Conservation (phyloP, 2,329 filamentous ascomycete species). For the Hymenoscyphus scutula region DNA sequence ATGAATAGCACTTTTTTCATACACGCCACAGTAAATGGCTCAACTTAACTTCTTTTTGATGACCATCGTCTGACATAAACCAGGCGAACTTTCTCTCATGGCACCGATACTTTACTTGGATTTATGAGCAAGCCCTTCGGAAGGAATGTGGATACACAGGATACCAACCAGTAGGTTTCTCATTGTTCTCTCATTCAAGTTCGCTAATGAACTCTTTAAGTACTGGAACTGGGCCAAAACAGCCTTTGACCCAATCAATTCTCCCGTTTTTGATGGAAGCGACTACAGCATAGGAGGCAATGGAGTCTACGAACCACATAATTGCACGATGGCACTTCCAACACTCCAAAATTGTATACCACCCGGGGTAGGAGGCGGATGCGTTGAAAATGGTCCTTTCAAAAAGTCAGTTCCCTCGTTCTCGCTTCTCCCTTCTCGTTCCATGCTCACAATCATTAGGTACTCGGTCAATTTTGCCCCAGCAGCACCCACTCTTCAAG, state of each 20-base stretch:
- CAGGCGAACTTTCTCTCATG: slow-evolving; percentile 39
- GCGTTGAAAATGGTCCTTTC: slow-evolving; percentile 46
- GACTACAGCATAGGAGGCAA: slow-evolving; percentile 44
- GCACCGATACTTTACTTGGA: slow-evolving; percentile 42
- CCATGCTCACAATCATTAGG: slow-evolving; percentile 19
- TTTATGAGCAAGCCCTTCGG: slow-evolving; percentile 41
- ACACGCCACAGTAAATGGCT: slow-evolving; percentile 9
- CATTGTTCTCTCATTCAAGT: neutral
- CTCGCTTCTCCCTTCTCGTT: neutral
- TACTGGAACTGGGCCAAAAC: slow-evolving; percentile 42
- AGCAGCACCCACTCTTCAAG: slow-evolving; percentile 9
- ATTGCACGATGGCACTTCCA: neutral
- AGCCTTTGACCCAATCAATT: slow-evolving; percentile 45
- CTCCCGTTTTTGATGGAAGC: slow-evolving; percentile 53
- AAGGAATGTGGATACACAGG: slow-evolving; percentile 43
- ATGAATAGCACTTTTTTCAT: slow-evolving; percentile 31
- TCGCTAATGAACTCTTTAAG: slow-evolving; percentile 42
- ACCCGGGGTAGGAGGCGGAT: slow-evolving; percentile 53
- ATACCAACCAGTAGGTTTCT: slow-evolving; percentile 29
- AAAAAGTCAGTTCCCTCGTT: neutral
- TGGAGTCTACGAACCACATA: slow-evolving; percentile 36
- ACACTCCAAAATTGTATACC: slow-evolving; percentile 29
- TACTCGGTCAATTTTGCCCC: slow-evolving; percentile 23
- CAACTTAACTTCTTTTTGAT: neutral
- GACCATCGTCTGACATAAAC: neutral